Evolutionary conservation across 352 stramenopile genomes (phyloP).

Genomic region (Globisporangium solare): DNA sequence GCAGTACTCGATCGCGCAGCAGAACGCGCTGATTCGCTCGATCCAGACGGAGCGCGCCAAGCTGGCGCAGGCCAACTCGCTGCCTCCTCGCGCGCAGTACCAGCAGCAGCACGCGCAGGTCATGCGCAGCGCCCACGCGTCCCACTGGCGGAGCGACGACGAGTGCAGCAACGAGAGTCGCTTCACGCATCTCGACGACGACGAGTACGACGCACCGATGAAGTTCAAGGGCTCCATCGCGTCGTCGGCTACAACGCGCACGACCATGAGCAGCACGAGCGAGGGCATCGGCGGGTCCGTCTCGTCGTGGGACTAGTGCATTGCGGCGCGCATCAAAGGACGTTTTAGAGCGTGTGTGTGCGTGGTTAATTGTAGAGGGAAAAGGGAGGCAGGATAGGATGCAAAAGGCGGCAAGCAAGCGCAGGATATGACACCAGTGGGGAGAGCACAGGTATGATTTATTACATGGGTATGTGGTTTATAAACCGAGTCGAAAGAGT

Average conservation of each 20-base stretch:
- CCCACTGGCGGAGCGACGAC: conserved; percentile 1
- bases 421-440: no score
- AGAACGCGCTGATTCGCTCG: conserved; percentile 44
- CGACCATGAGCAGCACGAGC: conserved; percentile 17
- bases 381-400: no score
- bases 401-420: no score
- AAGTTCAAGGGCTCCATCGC: conserved; percentile 1
- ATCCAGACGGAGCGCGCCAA: conserved; percentile 25
- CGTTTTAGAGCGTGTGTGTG: no score
- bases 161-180: conserved; percentile 7
- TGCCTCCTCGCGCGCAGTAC: conserved; percentile 11
- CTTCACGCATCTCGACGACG: conserved; percentile 9
- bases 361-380: no score
- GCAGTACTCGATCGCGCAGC: conserved; percentile 52
- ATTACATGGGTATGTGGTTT: no score
- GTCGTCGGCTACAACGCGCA: conserved; percentile 12
- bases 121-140: conserved; percentile 1
- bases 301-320: conserved; percentile 15
- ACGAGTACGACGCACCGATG: conserved; percentile 6
- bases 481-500: no score
- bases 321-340: no score
- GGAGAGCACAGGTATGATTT: no score
- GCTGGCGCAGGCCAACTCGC: conserved; percentile 8
- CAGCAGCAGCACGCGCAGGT: conserved; percentile 6
- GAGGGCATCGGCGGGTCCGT: conserved; percentile 4